These are phyloP conservation scores for Populus hybrid DNA, from an alignment of 441 rosid species.

Conservation along the genomic window DNA sequence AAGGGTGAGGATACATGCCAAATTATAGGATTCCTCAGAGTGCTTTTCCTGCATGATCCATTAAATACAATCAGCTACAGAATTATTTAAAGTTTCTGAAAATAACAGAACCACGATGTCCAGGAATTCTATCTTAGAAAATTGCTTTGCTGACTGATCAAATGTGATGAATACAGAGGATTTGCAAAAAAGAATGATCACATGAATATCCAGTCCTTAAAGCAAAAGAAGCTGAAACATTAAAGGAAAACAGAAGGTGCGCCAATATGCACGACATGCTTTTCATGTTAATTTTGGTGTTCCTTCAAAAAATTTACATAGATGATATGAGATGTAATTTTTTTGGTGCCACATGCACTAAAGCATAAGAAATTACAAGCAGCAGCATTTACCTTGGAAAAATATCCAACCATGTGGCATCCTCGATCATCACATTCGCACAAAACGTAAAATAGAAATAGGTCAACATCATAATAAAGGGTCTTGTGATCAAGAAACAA, in stretches of 20 bases:
- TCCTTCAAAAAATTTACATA: background rate
- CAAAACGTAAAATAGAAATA: slow-evolving; percentile 85
- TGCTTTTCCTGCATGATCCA: slow-evolving; percentile 81
- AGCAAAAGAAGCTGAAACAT: background rate
- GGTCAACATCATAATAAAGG: slow-evolving; percentile 94
- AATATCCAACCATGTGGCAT: slow-evolving; percentile 99
- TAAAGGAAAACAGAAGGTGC: background rate
- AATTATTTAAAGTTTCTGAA: background rate
- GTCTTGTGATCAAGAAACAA: slow-evolving; percentile 98
- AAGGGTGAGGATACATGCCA: slow-evolving; percentile 98
- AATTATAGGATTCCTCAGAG: slow-evolving; percentile 95
- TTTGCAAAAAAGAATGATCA: background rate
- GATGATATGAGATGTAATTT: background rate
- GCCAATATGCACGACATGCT: background rate
- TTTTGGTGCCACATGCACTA: background rate
- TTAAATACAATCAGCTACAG: background rate
- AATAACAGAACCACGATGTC: background rate
- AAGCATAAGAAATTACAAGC: slow-evolving; percentile 5
- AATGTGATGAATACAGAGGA: background rate
- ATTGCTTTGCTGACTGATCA: background rate
- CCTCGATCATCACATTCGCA: slow-evolving; percentile 99
- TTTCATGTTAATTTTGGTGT: background rate
- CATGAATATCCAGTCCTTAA: background rate
- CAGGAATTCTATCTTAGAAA: background rate
- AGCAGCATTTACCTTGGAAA: slow-evolving; percentile 70